Conservation (phyloP, 345 rosid genomes). For the Sisymbrium irio region DNA sequence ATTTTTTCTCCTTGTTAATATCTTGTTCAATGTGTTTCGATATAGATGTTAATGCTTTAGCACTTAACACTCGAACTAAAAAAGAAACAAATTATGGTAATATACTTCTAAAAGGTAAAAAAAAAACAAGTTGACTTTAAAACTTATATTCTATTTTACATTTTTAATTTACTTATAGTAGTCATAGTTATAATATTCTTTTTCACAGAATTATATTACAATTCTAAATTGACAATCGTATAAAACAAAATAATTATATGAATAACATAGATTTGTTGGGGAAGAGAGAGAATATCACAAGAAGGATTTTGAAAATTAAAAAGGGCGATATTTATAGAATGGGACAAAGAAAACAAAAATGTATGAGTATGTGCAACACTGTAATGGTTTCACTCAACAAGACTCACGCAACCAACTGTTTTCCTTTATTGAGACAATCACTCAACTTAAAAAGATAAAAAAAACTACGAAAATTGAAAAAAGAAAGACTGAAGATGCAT, state of each 20-base stretch:
- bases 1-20: conserved; percentile 19
- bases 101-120: neutral
- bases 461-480: neutral
- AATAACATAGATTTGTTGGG: neutral
- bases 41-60: neutral
- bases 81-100: neutral
- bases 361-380: neutral
- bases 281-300: neutral
- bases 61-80: neutral
- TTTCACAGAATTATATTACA: too few species aligned
- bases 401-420: neutral
- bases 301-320: neutral
- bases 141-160: too few species aligned
- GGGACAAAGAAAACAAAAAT: neutral
- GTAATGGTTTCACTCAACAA: neutral
- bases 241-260: too few species aligned
- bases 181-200: too few species aligned
- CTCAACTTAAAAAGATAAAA: neutral
- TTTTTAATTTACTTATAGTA: too few species aligned
- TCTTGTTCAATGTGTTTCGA: neutral
- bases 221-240: neutral
- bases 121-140: neutral
- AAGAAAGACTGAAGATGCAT: neutral
- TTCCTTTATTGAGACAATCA: neutral
- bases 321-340: neutral